Percentiles rank a stretch among this genome's conserved stretches.
Conservation (phyloP, 129 eudicot species). For the Heracleum sosnowskyi region DNA sequence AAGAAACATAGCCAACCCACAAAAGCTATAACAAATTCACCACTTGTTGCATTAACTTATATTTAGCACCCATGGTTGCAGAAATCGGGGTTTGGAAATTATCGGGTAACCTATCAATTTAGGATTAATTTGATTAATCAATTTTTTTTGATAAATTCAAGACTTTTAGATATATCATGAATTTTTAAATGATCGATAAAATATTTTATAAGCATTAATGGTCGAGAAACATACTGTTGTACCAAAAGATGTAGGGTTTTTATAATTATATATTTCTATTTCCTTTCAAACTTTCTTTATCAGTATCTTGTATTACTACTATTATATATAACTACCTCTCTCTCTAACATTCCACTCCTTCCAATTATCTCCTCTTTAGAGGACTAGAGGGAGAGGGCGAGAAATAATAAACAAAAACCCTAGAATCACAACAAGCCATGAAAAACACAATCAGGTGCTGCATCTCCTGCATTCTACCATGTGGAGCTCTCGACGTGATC, state of each 20-base stretch:
- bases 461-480: slow-evolving; percentile 94
- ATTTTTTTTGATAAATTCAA: too few species aligned
- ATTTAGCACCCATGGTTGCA: too few species aligned
- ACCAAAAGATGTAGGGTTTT: neutral
- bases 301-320: slow-evolving; percentile 10
- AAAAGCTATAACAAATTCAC: slow-evolving; percentile 25
- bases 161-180: too few species aligned
- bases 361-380: slow-evolving; percentile 25
- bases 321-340: neutral
- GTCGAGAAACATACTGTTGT: too few species aligned
- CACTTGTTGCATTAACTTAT: slow-evolving; percentile 3
- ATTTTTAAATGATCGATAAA: too few species aligned
- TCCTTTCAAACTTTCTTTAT: neutral
- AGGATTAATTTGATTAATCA: too few species aligned
- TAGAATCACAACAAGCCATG: slow-evolving; percentile 24
- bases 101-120: too few species aligned
- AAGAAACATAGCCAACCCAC: neutral
- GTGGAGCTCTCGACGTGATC: slow-evolving; percentile 87
- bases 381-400: slow-evolving; percentile 13
- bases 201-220: too few species aligned
- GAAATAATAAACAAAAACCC: neutral
- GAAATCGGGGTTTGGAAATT: too few species aligned
- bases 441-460: slow-evolving; percentile 73
- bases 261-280: neutral
- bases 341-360: slow-evolving; percentile 8